Evolutionary conservation across 805 yeast genomes (phyloP).

Genomic region (Lipomyces chichibuensis): DNA sequence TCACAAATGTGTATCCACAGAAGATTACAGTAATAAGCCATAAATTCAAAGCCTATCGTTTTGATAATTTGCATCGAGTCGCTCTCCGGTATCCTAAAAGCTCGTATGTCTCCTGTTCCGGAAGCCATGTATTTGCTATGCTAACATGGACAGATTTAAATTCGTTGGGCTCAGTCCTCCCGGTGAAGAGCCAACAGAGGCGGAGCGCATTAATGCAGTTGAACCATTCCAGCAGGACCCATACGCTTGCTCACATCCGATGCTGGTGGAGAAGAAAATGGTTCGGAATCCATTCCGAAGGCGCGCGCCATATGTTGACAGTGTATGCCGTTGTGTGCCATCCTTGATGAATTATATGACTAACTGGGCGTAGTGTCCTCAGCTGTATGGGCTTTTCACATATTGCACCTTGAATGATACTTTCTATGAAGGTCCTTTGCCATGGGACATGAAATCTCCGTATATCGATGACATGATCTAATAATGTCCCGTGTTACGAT

Average conservation of each 20-base stretch:
- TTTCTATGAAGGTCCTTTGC: conserved; percentile 30
- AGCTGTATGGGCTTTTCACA: conserved; percentile 24
- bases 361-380: conserved; percentile 33
- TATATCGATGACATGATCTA: conserved; percentile 3
- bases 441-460: conserved; percentile 30
- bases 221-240: conserved; percentile 37
- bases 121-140: background rate
- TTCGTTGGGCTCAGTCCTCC: conserved; percentile 37
- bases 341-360: background rate
- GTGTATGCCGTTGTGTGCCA: conserved; percentile 12
- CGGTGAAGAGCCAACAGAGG: conserved; percentile 21
- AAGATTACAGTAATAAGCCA: conserved; percentile 67
- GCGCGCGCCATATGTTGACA: conserved; percentile 30
- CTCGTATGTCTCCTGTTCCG: conserved; percentile 1
- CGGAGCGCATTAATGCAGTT: conserved; percentile 30
- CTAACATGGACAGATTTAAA: conserved; percentile 11
- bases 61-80: conserved; percentile 42
- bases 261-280: conserved; percentile 26
- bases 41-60: conserved; percentile 69
- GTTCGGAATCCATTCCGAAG: conserved; percentile 38
- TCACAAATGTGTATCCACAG: conserved; percentile 53
- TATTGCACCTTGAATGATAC: conserved; percentile 30
- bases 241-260: conserved; percentile 35
- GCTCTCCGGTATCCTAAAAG: conserved; percentile 36
- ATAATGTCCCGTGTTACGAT: background rate